Evolutionary conservation across 805 yeast genomes (phyloP), one percentile per base, ranked within the genome.

Genomic region (Sugiyamaella marilandica): DNA sequence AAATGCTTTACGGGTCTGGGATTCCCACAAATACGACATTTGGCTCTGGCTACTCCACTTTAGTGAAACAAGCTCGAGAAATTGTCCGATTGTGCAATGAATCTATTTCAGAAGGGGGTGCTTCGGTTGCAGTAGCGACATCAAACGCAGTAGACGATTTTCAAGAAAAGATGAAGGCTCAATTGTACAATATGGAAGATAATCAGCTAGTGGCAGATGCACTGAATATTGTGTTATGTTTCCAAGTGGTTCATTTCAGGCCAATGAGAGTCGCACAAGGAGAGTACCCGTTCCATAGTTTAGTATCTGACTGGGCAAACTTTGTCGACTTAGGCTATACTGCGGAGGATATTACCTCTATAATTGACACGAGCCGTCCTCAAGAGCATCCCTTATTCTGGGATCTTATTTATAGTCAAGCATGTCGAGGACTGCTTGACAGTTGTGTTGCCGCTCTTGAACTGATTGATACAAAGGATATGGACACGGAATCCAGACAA

Each of bases 281-380:
- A 14, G 50, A 29, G 19, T 44, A 48, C 18, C 49, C 54, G 18
- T 47, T 65, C 24, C 55, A 63, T 10, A 55, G 55, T n/a, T 52
- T 53, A 10, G 45, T 66, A 11, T 51, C 61, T 53, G 56, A 58
- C 3, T 67, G 70, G 71, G 57, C 67, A 24, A 65, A 66, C 41
- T 54, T 29, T 54, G 67, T 32, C 41, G 56, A 45, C n/a, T 43
- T 46, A 9, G 52, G 55, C 1, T 65, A 62, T 36, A 48, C 61
- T 7, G 47, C 52, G 7, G 55, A 61, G 9, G 50, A 47, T 9
- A 45, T 50, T 7, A 49, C 26, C 2, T 62, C 56, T 8, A 45
- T 59, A 31, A 59, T 59, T 57, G 47, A 44, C 21, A 47, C 39
- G 8, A 32, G 34, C 21, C 55, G 57, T 2, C 54, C 60, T 3